Evolutionary conservation across 768 basidiomycete species (phyloP).

Genomic region (Rhizopogon roseolus): DNA sequence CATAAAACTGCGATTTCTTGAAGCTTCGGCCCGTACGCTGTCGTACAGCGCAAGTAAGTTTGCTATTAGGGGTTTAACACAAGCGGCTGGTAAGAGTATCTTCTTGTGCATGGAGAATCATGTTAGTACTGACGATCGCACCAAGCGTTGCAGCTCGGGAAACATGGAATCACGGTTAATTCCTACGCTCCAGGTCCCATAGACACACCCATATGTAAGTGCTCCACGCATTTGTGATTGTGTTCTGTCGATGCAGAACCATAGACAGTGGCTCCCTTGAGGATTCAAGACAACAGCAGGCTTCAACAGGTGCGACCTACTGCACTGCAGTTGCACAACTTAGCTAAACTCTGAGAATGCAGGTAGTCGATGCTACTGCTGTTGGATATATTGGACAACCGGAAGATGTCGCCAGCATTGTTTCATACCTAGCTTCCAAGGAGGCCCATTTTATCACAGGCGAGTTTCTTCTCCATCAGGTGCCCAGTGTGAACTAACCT

Average conservation of each 20-base stretch:
- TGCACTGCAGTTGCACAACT: not conserved
- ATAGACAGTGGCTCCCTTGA: not conserved
- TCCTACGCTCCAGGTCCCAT: conserved; percentile 35
- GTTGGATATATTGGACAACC: conserved; percentile 19
- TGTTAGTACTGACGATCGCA: not conserved
- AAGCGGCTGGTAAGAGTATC: conserved; percentile 26
- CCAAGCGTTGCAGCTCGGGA: conserved; percentile 24
- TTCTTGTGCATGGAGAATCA: not conserved
- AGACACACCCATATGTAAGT: conserved; percentile 27
- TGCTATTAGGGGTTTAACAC: conserved; percentile 36
- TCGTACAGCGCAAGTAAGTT: conserved; percentile 36
- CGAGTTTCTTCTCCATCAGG: conserved; percentile 2
- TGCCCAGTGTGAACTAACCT: not conserved
- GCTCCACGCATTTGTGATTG: not conserved
- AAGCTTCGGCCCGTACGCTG: no score
- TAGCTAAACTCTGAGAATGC: not conserved
- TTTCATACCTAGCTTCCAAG: conserved; percentile 33
- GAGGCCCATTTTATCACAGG: conserved; percentile 34
- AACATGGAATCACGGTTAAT: conserved; percentile 34
- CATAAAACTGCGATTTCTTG: not conserved
- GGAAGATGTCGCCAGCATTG: conserved; percentile 29
- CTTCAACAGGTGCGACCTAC: not conserved
- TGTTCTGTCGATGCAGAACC: not conserved
- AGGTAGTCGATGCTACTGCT: not conserved
- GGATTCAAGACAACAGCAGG: not conserved